Base-by-base conservation (phyloP, 805 yeast genomes). In the Kodamaea hsintzibuensis region DNA sequence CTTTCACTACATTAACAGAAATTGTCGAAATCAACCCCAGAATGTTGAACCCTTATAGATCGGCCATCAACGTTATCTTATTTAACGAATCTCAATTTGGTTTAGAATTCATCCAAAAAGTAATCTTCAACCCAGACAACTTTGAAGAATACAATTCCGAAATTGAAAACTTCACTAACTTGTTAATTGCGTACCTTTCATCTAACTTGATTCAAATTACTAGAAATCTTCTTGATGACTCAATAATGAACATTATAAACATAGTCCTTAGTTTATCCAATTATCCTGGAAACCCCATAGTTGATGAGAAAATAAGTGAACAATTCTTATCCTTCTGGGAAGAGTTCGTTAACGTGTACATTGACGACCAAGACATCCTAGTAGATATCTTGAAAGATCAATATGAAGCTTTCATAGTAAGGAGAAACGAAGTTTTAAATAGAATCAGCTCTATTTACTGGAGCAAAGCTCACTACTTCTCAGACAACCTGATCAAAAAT, bases 291-390 rank as follows among this genome's bases (percentile, higher is more conserved):
- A 56, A 67, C 5, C 87, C 95, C 0, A 74, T 84, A 2, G 60
- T 73, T 0, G 88, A 87, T 39, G 96, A 88, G 65, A 65, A 68
- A 13, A 72, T 85, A 7, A 72, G 77, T 49, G 79, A 73, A 16
- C 69, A 71, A 53, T 77, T 88, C 62, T 73, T 85, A 7, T 81
- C 82, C 35, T 86, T 88, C 62, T 89, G 96, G 96, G 77, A 80
- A 48, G 85, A 84, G 51, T 68, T 87, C 33, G 80, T 84, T 6
- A 91, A 86, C 53, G 71, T 78, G 0, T 82, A 80, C 57, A 66
- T 73, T 39, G 83, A 77, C 59, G 86, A 83, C 56, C 70, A 69
- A 35, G 82, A 78, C 59, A 54, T 35, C 54, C 57, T 55, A 44
- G 60, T 12, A 49, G 52, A 37, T 7, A 7, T 53, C 1, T 27